Evolutionary conservation across 2,329 filamentous ascomycete genomes (phyloP).

Genomic region (Colletotrichum magnum): DNA sequence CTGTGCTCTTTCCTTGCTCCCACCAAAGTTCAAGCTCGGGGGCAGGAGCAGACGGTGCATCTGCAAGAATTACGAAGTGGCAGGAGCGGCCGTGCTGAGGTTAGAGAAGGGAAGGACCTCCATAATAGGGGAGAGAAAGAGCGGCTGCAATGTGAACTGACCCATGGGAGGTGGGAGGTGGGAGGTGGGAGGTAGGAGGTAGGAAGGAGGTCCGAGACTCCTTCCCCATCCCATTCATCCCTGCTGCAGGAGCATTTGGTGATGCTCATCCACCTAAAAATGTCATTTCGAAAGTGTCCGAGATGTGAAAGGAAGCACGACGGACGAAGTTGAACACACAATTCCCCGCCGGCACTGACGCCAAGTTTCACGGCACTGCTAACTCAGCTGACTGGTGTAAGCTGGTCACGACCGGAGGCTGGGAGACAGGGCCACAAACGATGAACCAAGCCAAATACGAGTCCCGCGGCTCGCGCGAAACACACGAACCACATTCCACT

Average conservation of each 20-base stretch:
- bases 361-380: not conserved
- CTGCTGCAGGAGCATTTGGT: constrained; percentile 2
- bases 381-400: too few relatives aligned
- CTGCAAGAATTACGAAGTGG: constrained; percentile 17
- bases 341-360: constrained; percentile 11
- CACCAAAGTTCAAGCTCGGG: not conserved
- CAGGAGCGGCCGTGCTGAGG: constrained; percentile 18
- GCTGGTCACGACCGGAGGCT: not conserved
- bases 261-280: not conserved
- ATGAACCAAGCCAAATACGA: constrained; percentile 16
- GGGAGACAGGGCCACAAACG: not conserved
- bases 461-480: constrained; percentile 27
- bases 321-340: not conserved
- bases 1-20: constrained; percentile 10
- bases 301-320: not conserved
- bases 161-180: not conserved
- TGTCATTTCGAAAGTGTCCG: not conserved
- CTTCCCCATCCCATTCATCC: not conserved
- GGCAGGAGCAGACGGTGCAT: constrained; percentile 12
- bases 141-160: not conserved
- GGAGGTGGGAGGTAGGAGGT: not conserved
- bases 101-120: not conserved
- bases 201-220: constrained; percentile 15
- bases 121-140: not conserved
- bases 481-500: constrained; percentile 9